phyloP scores from a whole-genome alignment of 2,329 filamentous ascomycete species.

The Xylaria sp. region DNA sequence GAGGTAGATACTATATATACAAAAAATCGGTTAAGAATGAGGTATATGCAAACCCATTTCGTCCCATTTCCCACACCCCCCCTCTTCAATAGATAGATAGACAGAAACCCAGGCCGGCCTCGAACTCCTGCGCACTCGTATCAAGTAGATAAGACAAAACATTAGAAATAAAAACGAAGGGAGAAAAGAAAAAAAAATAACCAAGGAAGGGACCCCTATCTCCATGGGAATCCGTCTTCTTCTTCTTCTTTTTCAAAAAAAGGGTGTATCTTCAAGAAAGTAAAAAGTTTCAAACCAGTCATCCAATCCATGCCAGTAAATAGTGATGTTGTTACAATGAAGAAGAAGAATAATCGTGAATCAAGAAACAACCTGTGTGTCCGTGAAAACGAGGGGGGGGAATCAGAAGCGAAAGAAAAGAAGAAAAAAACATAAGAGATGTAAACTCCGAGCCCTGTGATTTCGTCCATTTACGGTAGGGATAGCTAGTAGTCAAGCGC shows the following conservation, averaged over 20 bases:
- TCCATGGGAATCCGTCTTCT: conserved; percentile 11
- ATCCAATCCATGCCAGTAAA: conserved; percentile 18
- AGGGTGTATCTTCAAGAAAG: not conserved
- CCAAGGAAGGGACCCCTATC: too few species aligned
- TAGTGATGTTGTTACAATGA: conserved; percentile 2
- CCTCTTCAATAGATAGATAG: too few species aligned
- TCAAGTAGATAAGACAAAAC: too few species aligned
- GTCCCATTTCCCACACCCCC: too few species aligned
- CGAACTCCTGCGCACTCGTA: too few species aligned
- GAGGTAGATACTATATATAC: too few species aligned
- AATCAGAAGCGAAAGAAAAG: not conserved
- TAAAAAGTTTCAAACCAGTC: conserved; percentile 7
- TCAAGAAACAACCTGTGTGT: conserved; percentile 17
- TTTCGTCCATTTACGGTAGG: too few species aligned
- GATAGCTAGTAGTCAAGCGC: not conserved
- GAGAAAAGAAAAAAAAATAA: too few species aligned
- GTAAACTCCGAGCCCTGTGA: not conserved
- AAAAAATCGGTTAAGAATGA: too few species aligned
- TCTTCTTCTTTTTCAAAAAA: conserved; percentile 13
- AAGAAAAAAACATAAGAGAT: not conserved
- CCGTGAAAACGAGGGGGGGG: not conserved
- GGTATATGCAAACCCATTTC: too few species aligned
- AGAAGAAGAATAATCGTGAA: conserved; percentile 13
- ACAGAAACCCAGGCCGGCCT: too few species aligned
- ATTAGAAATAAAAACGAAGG: too few species aligned